Conservation (phyloP, 179 eudicot genomes). For the Beta lomatogona region DNA sequence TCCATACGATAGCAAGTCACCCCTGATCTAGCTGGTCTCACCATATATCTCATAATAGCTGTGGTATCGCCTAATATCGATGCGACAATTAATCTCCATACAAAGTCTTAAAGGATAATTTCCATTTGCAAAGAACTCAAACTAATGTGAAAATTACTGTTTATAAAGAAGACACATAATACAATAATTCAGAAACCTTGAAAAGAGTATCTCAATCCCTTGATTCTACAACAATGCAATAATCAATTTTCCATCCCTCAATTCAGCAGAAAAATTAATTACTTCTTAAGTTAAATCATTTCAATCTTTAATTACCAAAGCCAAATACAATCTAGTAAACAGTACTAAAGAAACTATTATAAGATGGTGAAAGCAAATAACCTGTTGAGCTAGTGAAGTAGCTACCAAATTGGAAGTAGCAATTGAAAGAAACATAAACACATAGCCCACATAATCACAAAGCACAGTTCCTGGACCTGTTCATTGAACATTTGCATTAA, state of each 20-base stretch:
- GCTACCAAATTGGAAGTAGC: conserved; percentile 98
- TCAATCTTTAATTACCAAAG: not conserved
- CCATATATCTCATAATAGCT: no score
- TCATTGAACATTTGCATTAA: conserved; percentile 25
- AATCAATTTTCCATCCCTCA: not conserved
- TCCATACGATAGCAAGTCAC: no score
- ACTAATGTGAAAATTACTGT: not conserved
- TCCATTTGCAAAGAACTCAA: not conserved
- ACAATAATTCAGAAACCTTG: not conserved
- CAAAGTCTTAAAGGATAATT: not conserved
- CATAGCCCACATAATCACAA: conserved; percentile 77
- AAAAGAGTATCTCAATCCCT: not conserved
- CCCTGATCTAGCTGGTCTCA: no score
- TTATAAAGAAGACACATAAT: not conserved
- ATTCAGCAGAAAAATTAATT: not conserved
- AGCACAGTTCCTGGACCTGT: conserved; percentile 97
- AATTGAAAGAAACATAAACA: conserved; percentile 94
- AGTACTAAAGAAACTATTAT: not conserved
- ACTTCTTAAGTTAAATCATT: not conserved
- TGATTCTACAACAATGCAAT: not conserved
- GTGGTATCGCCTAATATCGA: not conserved
- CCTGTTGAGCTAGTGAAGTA: conserved; percentile 85
- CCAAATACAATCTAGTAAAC: not conserved
- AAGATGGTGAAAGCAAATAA: conserved; percentile 26
- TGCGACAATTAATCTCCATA: not conserved